Conservation (phyloP, 1,284 basidiomycete species). For the Melampsora occidentalis region DNA sequence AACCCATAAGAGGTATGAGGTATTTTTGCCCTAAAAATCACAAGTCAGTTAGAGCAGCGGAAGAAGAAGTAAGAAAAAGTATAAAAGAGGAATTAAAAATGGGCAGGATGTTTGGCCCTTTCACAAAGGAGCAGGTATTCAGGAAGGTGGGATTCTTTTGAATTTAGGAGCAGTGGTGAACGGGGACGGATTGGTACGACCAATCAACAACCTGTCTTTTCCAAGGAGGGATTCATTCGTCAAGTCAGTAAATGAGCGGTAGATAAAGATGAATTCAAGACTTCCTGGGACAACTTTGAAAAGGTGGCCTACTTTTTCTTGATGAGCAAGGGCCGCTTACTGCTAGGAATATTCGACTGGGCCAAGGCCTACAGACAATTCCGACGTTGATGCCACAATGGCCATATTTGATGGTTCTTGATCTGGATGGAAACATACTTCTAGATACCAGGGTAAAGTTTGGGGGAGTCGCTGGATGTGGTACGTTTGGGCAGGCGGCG, state of each 20-base stretch:
- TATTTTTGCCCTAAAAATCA: conserved; percentile 8
- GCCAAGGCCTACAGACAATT: not conserved
- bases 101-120: conserved; percentile 7
- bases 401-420: not conserved
- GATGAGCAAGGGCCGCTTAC: not conserved
- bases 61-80: not conserved
- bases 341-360: conserved; percentile 10
- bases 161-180: conserved; percentile 9
- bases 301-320: not conserved
- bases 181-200: conserved; percentile 8
- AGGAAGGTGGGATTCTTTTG: not conserved
- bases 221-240: not conserved
- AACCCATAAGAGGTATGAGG: not conserved
- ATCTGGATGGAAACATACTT: not conserved
- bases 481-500: not conserved
- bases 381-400: not conserved
- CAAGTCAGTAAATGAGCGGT: not conserved
- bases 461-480: conserved; percentile 9
- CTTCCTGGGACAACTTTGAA: conserved; percentile 12
- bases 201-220: conserved; percentile 12
- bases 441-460: not conserved
- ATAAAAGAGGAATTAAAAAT: not conserved
- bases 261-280: not conserved
- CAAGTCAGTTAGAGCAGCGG: not conserved
- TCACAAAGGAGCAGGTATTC: not conserved